Base-by-base conservation (phyloP, 2,329 filamentous ascomycete species). In the Pseudogymnoascus sp. region DNA sequence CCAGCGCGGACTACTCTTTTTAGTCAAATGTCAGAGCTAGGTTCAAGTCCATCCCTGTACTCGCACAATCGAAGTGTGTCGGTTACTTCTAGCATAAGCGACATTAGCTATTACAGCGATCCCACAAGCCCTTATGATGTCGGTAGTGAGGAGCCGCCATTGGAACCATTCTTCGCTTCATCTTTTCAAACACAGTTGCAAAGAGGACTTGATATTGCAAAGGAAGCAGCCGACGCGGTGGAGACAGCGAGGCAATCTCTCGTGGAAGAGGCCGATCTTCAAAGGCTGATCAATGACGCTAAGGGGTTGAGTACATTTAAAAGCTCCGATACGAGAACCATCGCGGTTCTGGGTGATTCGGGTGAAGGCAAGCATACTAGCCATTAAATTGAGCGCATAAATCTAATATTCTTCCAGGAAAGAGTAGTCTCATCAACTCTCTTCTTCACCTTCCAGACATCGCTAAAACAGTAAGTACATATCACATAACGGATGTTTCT, bases 371-470 rank as follows among this genome's bases (percentile, higher is more conserved):
- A 41, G 38, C 13, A 41, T 41, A 13, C 12, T 5, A 13, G 18
- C 38, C 38, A 2, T 21, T 18, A 23, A 21, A 21, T 19, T 15
- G 33, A 28, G 34, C 7, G 26, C 13, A 34, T 62, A n/a, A 8
- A 18, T 23, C 57, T 65, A 23, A 66, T 39, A 23, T 56, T 12
- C 10, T 35, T 38, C 10, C 28, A 69, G 70, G 69, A 45, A 68
- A 66, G 63, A 73, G 71, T 57, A 71, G 66, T 60, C 62, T 73
- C 3, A 72, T 73, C 12, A 73, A 73, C 58, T 71, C 70, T n/a
- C 63, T 73, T 0, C 69, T 73, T 2, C 67, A 72, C 52, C 65
- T 67, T 6, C 67, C 69, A 8, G 66, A 66, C 1, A 59, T 73
- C 34, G 66, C 66, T 10, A 63, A 66, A 60, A 68, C 65, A 52